Evolutionary conservation across 495 filamentous ascomycete species (phyloP), one percentile per base, ranked within the genome.

Genomic region (Penicillium samsonianum): DNA sequence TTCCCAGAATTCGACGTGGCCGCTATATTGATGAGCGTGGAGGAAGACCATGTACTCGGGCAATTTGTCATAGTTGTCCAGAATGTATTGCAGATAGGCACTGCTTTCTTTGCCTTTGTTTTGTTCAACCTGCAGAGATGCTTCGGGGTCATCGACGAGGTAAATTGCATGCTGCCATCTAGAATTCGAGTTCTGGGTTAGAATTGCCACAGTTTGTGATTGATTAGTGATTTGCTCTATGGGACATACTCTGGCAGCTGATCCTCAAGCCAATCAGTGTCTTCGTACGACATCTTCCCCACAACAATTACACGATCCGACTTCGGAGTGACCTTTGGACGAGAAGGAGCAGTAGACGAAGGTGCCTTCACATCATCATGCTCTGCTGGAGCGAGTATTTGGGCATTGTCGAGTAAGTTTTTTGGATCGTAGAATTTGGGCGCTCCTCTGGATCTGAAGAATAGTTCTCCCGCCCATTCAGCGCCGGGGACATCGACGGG

Each of bases 121-220:
- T 28, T 68, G 47, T 25, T 73, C 58, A 8, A 76, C 68, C 2
- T 37, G 53, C 42, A 68, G 67, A 7, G 73, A 64, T 7, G 83
- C 78, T 1, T 65, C 68, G 40, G 76, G 78, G 53, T 82, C 80
- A 65, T 90, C 83, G 47, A 82, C 84, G 25, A 78, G 76, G 65
- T 90, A 90, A 40, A 87, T 69, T 51, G 76, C 75, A 33, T 66
- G 63, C 40, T 73, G 70, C 77, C 77, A 80, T 58, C 78, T 80
- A 48, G 4, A 23, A 9, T 58, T 7, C 10, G 2, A 17, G 17
- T 30, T 20, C 16, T 28, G 25, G 47, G 48, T 53, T 49, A 61
- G 55, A 6, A 20, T 14, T 12, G 16, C 17, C 8, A 4, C 20
- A 20, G 3, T 33, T 26, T 16, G 19, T 3, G 12, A 30, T 42